Percentiles rank a stretch among this genome's conserved stretches.
These are phyloP conservation scores for Yamadazyma friedrichii DNA, from an alignment of 1,139 yeast genomes.

Conservation along the genomic window DNA sequence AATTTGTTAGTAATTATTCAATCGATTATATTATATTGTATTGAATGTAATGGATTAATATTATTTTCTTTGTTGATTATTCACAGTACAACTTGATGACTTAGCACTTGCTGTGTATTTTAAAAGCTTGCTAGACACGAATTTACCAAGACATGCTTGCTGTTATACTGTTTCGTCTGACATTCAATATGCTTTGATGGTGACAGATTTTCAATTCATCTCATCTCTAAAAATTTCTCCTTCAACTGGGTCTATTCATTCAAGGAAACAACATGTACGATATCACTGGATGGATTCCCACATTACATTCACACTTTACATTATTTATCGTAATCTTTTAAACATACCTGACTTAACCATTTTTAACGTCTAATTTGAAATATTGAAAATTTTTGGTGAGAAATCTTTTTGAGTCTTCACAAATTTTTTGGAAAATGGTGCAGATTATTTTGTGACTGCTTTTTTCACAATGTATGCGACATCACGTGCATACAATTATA, in stretches of 20 bases:
- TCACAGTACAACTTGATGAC: not conserved
- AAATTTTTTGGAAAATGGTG: conserved; percentile 5
- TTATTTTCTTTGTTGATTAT: not conserved
- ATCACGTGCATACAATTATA: conserved; percentile 8
- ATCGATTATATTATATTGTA: not conserved
- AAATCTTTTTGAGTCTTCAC: conserved; percentile 6
- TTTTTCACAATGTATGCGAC: conserved; percentile 3
- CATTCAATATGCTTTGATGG: no score
- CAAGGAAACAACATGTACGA: not conserved
- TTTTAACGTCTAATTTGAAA: conserved; percentile 20
- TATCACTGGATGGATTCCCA: not conserved
- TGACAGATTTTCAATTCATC: not conserved
- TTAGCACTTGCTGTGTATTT: no score
- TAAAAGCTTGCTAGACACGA: no score
- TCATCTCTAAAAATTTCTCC: not conserved
- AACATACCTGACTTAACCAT: conserved; percentile 68
- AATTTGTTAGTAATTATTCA: conserved; percentile 17
- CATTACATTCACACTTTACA: no score
- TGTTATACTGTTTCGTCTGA: no score
- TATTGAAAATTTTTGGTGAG: conserved; percentile 16
- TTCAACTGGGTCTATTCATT: not conserved
- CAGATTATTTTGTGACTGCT: conserved; percentile 6
- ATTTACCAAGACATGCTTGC: no score
- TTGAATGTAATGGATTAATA: not conserved
- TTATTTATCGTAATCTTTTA: not conserved